These are phyloP conservation scores for Neofusicoccum sp. DNA, from an alignment of 2,329 filamentous ascomycete genomes.

Conservation along the genomic window DNA sequence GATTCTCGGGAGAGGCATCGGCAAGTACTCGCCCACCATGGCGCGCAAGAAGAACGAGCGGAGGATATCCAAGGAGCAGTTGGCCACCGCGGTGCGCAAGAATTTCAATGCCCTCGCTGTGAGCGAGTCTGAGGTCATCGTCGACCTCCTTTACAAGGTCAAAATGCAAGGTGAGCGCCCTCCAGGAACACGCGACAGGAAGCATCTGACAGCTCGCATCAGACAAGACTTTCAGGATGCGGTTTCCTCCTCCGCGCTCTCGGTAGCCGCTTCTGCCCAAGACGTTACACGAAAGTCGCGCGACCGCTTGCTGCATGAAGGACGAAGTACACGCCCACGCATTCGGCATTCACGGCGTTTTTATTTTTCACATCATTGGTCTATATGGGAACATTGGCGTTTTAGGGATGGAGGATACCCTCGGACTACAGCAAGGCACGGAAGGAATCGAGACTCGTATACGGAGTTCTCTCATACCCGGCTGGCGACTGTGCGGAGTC, in stretches of 20 bases:
- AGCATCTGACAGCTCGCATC: conserved; percentile 11
- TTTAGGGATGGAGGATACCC: conserved; percentile 14
- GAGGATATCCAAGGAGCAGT: conserved; percentile 68
- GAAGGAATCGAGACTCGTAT: not conserved
- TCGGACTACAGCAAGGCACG: not conserved
- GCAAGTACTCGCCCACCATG: conserved; percentile 73
- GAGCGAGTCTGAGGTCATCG: conserved; percentile 78
- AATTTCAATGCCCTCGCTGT: conserved; percentile 80
- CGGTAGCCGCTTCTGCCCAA: conserved; percentile 26
- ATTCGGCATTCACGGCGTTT: conserved; percentile 10
- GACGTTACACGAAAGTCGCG: conserved; percentile 34
- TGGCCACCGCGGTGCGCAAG: conserved; percentile 71
- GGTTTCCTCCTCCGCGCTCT: conserved; percentile 37
- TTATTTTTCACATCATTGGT: not conserved
- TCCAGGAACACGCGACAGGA: too few relatives aligned
- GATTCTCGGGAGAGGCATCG: conserved; percentile 59
- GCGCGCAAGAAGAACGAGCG: conserved; percentile 62
- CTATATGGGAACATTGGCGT: conserved; percentile 6
- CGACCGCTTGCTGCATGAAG: not conserved
- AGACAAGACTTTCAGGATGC: conserved; percentile 50
- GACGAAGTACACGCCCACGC: not conserved
- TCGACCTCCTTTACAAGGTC: conserved; percentile 73
- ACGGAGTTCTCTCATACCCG: conserved; percentile 5
- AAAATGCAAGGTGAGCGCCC: conserved; percentile 53
- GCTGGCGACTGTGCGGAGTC: not conserved